Evolutionary conservation across 2,329 filamentous ascomycete genomes (phyloP), one percentile per base, ranked within the genome.

Genomic region (Colletotrichum sp.): DNA sequence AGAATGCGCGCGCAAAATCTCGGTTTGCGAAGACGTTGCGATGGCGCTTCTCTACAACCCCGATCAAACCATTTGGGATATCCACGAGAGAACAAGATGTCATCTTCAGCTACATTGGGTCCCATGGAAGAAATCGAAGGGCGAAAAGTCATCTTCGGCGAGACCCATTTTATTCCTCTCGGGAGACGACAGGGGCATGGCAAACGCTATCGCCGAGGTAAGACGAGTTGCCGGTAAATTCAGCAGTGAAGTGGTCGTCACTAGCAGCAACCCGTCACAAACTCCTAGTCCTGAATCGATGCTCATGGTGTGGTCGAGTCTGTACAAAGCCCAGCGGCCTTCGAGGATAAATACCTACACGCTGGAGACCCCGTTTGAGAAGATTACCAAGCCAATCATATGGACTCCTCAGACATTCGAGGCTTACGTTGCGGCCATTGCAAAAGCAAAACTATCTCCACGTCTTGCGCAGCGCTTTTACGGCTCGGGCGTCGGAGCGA

Each of bases 361-460:
- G 21, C 32, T 56, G 8, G 4, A n/a, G 4, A 13, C 30, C 24
- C 70, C 81, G 8, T 87, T 86, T 32, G 83, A 87, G 71, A 79
- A 85, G 56, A 84, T 87, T 10, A 82, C 84, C 0, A 81, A 79
- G 32, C 88, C 88, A 1, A 52, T 71, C 3, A 60, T 73, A 3
- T 90, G 88, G 88, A 87, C 87, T 5, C 80, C 79, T 62, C 79
- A 83, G 48, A 81, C 83, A 2, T 85, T 90, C 18, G 81, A 86
- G 64, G 75, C 80, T 3, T 90, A 89, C 76, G 82, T 90, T 24
- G 80, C 81, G 1, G 80, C 81, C 0, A 80, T 90, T n/a, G 83
- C 83, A 10, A 84, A 84, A 64, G 84, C 85, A 3, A 83, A 81
- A 8, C 78, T 88, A 38, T 80, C 81, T 8, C 73, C 82, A 0